Evolutionary conservation across 805 yeast species (phyloP).

Genomic region (Yamadazyma phyllophila): DNA sequence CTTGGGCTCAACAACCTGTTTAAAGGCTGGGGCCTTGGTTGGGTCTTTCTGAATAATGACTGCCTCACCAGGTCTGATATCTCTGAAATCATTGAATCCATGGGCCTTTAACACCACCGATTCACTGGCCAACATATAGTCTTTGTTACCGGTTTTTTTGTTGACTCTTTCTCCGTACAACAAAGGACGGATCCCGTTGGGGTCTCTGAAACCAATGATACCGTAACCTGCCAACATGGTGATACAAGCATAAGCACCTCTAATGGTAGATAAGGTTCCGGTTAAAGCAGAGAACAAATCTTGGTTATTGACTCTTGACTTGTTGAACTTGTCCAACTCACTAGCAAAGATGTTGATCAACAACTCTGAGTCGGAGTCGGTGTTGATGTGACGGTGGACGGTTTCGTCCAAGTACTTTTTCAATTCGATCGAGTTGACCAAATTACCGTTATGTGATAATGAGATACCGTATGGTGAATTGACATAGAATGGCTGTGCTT

Average conservation of each 20-base stretch:
- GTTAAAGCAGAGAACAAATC: slow-evolving; percentile 84
- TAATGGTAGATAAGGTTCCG: slow-evolving; percentile 75
- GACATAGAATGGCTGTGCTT: slow-evolving; percentile 98
- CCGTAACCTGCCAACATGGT: slow-evolving; percentile 97
- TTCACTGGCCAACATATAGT: slow-evolving; percentile 94
- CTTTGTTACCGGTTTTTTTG: slow-evolving; percentile 61
- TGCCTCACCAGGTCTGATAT: slow-evolving; percentile 93
- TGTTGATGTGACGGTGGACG: slow-evolving; percentile 95
- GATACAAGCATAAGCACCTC: slow-evolving; percentile 97
- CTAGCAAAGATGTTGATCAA: slow-evolving; percentile 87
- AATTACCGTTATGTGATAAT: slow-evolving; percentile 90
- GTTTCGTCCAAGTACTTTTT: slow-evolving; percentile 81
- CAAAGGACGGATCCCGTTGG: slow-evolving; percentile 93
- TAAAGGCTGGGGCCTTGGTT: slow-evolving; percentile 65
- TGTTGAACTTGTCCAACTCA: slow-evolving; percentile 86
- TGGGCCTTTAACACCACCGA: slow-evolving; percentile 93
- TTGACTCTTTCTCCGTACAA: slow-evolving; percentile 78
- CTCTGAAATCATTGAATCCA: slow-evolving; percentile 76
- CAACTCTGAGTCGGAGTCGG: slow-evolving; percentile 94
- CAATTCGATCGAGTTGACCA: slow-evolving; percentile 81
- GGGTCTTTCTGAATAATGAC: slow-evolving; percentile 77
- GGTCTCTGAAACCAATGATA: slow-evolving; percentile 92
- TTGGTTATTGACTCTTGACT: slow-evolving; percentile 85
- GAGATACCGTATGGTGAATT: slow-evolving; percentile 95
- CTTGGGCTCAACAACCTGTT: slow-evolving; percentile 77